Conservation (phyloP, 176 grass and related monocot species). For the Cenchrus fungigraminus region DNA sequence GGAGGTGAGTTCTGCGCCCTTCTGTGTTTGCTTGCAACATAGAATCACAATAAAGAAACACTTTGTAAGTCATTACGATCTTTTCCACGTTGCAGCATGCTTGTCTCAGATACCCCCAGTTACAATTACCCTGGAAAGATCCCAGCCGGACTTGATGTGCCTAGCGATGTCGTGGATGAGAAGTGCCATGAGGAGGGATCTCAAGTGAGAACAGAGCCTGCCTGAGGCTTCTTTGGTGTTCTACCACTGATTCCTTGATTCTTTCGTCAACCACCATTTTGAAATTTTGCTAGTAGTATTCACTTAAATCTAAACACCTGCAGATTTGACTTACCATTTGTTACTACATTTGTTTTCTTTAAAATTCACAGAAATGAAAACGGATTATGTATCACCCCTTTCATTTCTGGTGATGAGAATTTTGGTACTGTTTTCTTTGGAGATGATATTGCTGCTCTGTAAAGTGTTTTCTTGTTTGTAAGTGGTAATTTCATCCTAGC, state of each 20-base stretch:
- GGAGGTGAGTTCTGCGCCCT: slow-evolving; percentile 46
- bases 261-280: neutral
- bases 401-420: no score
- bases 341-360: neutral
- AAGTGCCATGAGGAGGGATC: slow-evolving; percentile 32
- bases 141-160: slow-evolving; percentile 54
- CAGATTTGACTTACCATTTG: neutral
- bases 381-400: no score
- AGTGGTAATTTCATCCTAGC: neutral
- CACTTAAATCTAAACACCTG: neutral
- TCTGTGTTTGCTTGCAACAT: neutral
- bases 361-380: neutral
- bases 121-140: slow-evolving; percentile 72
- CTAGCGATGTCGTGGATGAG: slow-evolving; percentile 44
- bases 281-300: neutral
- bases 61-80: neutral
- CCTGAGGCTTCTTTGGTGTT: slow-evolving; percentile 14
- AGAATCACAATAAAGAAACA: neutral
- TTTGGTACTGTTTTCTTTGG: no score
- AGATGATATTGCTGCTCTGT: neutral
- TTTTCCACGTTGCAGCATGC: slow-evolving; percentile 42
- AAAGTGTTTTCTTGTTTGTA: neutral
- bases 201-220: slow-evolving; percentile 4
- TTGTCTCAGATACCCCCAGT: slow-evolving; percentile 37
- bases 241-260: neutral